Percentiles rank a stretch among this genome's conserved stretches.
phyloP scores from a whole-genome alignment of 106 monocot species.

The Dendrobium huoshanense region DNA sequence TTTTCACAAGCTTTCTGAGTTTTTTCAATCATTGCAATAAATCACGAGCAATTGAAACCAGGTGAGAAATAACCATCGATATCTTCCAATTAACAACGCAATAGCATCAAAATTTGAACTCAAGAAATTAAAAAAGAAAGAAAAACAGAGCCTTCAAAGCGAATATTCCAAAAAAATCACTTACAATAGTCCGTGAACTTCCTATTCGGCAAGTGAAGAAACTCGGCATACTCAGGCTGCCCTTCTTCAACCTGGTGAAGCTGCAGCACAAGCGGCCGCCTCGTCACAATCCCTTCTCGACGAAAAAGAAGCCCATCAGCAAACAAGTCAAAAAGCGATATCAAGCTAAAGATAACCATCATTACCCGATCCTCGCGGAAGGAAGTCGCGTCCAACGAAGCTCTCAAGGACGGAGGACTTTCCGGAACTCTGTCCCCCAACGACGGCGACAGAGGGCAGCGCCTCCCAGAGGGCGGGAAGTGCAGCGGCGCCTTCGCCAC shows the following conservation, averaged over 20 bases:
- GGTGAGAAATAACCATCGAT: neutral
- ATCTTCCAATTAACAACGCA: neutral
- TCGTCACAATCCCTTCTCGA: constrained; percentile 81
- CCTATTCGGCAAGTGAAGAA: constrained; percentile 64
- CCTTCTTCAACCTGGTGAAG: constrained; percentile 73
- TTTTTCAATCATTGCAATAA: neutral
- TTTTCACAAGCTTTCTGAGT: too few species aligned
- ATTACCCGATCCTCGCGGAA: constrained; percentile 62
- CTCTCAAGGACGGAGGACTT: constrained; percentile 82
- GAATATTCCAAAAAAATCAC: neutral
- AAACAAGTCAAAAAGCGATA: constrained; percentile 6
- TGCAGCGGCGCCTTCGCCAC: constrained; percentile 23
- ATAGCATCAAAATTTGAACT: neutral
- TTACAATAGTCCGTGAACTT: constrained; percentile 77
- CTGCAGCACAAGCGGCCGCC: constrained; percentile 90
- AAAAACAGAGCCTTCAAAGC: neutral
- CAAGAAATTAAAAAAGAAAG: neutral
- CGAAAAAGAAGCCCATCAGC: constrained; percentile 4
- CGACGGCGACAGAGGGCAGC: constrained; percentile 25
- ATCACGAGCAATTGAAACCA: neutral
- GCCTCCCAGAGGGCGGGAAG: constrained; percentile 25
- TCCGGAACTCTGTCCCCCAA: constrained; percentile 38
- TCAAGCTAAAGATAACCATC: neutral
- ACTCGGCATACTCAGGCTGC: constrained; percentile 49
- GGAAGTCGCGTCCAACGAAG: constrained; percentile 64